Evolutionary conservation across 257 asterid species (phyloP), one percentile per base, ranked within the genome.

Genomic region (Penstemon barbatus): DNA sequence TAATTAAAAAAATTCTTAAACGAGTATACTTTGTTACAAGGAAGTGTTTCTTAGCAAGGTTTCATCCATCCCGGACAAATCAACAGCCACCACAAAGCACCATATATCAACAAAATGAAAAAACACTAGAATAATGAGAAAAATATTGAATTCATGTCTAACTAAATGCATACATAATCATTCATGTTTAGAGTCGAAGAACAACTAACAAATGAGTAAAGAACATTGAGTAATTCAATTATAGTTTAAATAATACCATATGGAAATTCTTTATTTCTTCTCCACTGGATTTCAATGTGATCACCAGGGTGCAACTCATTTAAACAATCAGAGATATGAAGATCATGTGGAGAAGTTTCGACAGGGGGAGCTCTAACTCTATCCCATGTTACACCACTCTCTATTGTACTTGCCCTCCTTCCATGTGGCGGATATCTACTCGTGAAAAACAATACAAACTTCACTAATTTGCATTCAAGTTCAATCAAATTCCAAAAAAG

Each of bases 201-300:
- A 56, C 65, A 56, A 43, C 61, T 15, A 39, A 9, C 3, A 53
- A 4, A 46, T 4, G 66, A 13, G 3, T 55, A 59, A 57, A 55
- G 10, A 15, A 70, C 52, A 46, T 42, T 42, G 1, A 46, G 41
- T 19, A n/a, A 18, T 71, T 38, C 56, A 38, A 51, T 61, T 15
- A 63, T 57, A 48, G 75, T 46, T 45, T 6, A 61, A 60, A 76
- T 56, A 76, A 75, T 84, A 92, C 98, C 98, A 71, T 92, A 89
- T 18, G 98, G 98, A 61, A 87, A 87, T 41, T 79, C 96, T 67
- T 79, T 87, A 83, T 85, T 89, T 77, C 95, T 78, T 75, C 98
- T 84, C 98, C 98, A 92, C 57, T 92, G 98, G 70, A 92, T 89
- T 65, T 92, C 98, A 25, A 92, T 80, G 60, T 86, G 91, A 83